Percentiles rank a stretch among this genome's conserved stretches.
Conservation (phyloP, 2,329 filamentous ascomycete genomes). For the Fusarium papillatum region DNA sequence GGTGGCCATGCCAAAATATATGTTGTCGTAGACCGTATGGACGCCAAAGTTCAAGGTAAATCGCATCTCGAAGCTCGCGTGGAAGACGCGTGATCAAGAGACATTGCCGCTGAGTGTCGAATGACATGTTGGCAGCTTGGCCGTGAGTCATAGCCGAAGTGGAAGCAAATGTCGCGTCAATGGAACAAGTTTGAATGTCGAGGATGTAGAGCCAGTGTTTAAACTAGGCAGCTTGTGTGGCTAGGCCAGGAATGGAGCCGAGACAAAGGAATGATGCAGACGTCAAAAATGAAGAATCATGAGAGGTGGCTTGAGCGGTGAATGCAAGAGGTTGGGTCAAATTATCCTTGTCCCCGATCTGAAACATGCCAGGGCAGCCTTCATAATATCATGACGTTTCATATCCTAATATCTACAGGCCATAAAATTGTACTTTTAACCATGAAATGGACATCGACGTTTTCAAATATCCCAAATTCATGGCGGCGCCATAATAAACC, state of each 20-base stretch:
- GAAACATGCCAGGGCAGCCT: not conserved
- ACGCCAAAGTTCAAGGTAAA: slow-evolving; percentile 30
- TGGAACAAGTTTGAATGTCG: not conserved
- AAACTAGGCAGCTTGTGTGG: not conserved
- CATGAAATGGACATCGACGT: not conserved
- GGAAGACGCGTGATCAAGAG: slow-evolving; percentile 16
- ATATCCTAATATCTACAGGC: not conserved
- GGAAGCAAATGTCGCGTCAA: not conserved
- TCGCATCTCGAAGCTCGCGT: slow-evolving; percentile 24
- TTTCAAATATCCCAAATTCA: not conserved
- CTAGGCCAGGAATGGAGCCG: not conserved
- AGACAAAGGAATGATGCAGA: not conserved
- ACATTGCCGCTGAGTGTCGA: slow-evolving; percentile 16
- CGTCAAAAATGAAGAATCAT: not conserved
- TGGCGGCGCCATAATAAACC: slow-evolving; percentile 38
- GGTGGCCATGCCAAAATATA: slow-evolving; percentile 15
- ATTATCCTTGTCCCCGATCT: not conserved
- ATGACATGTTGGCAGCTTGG: not conserved
- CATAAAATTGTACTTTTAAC: not conserved
- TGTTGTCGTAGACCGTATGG: slow-evolving; percentile 20
- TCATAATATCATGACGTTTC: not conserved
- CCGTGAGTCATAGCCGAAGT: not conserved
- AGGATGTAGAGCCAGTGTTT: not conserved
- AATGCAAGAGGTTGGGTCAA: not conserved
- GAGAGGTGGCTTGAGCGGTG: slow-evolving; percentile 1